Base-by-base conservation (phyloP, 306 rosid genomes). In the Coriaria nepalensis region DNA sequence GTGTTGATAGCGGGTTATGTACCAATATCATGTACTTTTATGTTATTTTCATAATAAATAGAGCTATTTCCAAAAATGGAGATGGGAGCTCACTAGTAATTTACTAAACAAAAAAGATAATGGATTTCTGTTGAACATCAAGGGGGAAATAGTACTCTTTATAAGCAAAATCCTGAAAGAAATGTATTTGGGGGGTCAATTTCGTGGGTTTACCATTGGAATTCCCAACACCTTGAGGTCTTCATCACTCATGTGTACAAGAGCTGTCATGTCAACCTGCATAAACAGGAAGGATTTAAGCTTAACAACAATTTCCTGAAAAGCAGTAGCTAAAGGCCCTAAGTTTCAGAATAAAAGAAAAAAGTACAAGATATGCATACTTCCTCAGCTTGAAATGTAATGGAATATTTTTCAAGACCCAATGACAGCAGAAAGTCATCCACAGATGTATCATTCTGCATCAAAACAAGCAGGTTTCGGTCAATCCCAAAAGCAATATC, bases 191-290 rank as follows among this genome's bases (percentile, higher is more conserved):
- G 56, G 49, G 59, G 45, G 47, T 37, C 14, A 37, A 7, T 36
- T 41, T 55, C 13, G 12, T 14, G 5, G 51, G 50, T 62, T 34
- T 79, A 92, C 98, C 98, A 92, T 92, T 33, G 98, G 98, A 53
- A 92, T 83, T 46, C 98, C 93, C 78, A 92, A 68, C 47, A 73
- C 98, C 83, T 92, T 92, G 66, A 92, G 86, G 68, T 92, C 98
- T n/a, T 92, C 94, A 48, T 92, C 98, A 52, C 81, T 76, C 98
- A 92, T 92, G 65, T 92, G 98, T 63, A 72, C 59, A 54, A 92
- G 96, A 46, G 96, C 98, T 37, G 96, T 62, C 98, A 92, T 82
- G 64, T 92, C 98, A 76, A 92, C 86, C 98, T 92, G 71, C 43
- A 68, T n/a, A 68, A 55, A 68, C 49, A 47, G 36, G n/a, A 37